Conservation (phyloP, 768 basidiomycete species). For the Rhodosporidiobolus odoratus region DNA sequence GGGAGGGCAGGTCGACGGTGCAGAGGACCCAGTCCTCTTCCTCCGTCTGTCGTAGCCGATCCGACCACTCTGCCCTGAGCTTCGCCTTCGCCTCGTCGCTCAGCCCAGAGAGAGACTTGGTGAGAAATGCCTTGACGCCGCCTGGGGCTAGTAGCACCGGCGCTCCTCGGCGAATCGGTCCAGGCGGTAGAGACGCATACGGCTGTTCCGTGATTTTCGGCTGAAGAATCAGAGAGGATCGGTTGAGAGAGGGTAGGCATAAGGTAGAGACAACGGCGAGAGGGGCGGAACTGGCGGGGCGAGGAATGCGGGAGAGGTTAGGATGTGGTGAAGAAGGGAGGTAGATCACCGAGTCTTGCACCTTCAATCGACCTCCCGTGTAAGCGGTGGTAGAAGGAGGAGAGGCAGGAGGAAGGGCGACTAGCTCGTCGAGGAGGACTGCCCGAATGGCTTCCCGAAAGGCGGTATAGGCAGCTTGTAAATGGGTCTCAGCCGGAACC, state of each 20-base stretch:
- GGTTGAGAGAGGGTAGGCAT: slow-evolving; percentile 7
- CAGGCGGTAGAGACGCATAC: neutral
- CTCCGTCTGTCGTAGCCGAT: neutral
- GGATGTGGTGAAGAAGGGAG: slow-evolving; percentile 12
- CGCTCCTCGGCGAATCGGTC: neutral
- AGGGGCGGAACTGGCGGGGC: neutral
- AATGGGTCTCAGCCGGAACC: neutral
- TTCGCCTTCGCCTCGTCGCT: neutral
- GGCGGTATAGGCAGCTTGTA: slow-evolving; percentile 3
- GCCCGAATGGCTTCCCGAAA: slow-evolving; percentile 12
- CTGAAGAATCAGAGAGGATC: slow-evolving; percentile 10
- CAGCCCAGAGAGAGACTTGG: neutral
- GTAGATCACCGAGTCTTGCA: neutral
- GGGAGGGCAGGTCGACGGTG: slow-evolving; percentile 5
- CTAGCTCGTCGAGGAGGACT: slow-evolving; percentile 8
- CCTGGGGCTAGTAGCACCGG: slow-evolving; percentile 19
- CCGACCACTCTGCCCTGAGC: slow-evolving; percentile 4
- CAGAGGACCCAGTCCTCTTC: slow-evolving; percentile 18
- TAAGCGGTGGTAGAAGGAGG: neutral
- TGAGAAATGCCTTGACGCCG: slow-evolving; percentile 10
- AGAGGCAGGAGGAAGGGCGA: neutral
- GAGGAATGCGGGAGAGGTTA: neutral
- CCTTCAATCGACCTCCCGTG: neutral
- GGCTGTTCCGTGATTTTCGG: neutral
- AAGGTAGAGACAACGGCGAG: neutral